A percentile compares a stretch with the other conserved stretches of the same genome.
These are phyloP conservation scores for Rhododendron williamsianum DNA, from an alignment of 148 eudicot genomes.

Conservation along the genomic window DNA sequence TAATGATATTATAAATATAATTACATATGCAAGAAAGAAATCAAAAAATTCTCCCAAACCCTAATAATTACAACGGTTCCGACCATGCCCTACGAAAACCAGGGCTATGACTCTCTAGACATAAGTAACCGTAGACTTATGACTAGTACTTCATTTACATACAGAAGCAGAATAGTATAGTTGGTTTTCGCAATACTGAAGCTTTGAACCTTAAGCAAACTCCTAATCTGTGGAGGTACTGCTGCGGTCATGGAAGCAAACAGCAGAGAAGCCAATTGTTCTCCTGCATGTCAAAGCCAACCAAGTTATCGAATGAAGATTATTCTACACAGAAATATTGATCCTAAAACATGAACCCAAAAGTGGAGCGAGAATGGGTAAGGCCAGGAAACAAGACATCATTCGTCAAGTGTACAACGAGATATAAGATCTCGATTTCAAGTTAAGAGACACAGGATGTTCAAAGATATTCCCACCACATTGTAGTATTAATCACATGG, in stretches of 20 bases:
- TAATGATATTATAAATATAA: not conserved
- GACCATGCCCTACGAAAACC: not conserved
- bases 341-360: not conserved
- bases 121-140: not conserved
- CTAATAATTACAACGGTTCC: not conserved
- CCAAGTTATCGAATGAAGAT: constrained; percentile 1
- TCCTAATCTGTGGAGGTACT: not conserved
- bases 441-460: not conserved
- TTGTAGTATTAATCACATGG: not conserved
- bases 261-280: not conserved
- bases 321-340: not conserved
- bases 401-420: not conserved
- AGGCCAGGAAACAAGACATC: not conserved
- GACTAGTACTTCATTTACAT: constrained; percentile 8
- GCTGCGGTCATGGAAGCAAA: constrained; percentile 3
- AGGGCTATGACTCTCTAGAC: constrained; percentile 4
- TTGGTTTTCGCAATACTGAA: not conserved
- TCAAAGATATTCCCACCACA: not conserved
- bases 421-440: not conserved
- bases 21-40: not conserved
- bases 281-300: constrained; percentile 2
- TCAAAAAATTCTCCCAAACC: not conserved
- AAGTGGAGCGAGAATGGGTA: not conserved
- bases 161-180: not conserved
- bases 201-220: not conserved